phyloP scores from a whole-genome alignment of 805 yeast genomes.

The Saturnispora gosingensis region DNA sequence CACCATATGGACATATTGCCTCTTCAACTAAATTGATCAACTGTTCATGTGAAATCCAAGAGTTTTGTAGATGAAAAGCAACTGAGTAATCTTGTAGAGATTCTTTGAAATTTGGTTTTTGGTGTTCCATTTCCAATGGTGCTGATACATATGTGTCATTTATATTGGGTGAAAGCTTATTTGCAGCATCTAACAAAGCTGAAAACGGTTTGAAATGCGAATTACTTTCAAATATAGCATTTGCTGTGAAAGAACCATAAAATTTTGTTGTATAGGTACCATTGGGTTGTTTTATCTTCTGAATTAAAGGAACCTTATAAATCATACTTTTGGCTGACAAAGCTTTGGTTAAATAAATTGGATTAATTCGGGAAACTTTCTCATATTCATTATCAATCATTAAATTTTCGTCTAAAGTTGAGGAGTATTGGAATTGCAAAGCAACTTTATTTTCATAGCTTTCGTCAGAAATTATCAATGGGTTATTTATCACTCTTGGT shows the following conservation, averaged over 20 bases:
- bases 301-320: slow-evolving; percentile 1
- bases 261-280: not conserved
- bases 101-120: not conserved
- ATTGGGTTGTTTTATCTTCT: not conserved
- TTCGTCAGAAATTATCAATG: too few relatives aligned
- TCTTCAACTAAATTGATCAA: slow-evolving; percentile 1
- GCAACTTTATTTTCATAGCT: not conserved
- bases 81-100: not conserved
- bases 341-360: not conserved
- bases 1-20: slow-evolving; percentile 9
- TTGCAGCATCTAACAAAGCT: not conserved
- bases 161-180: not conserved
- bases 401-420: too few relatives aligned
- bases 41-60: not conserved
- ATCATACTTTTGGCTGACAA: not conserved
- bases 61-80: not conserved
- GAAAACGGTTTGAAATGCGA: not conserved
- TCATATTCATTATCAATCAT: not conserved
- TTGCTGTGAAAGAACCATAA: not conserved
- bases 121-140: not conserved
- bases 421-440: not conserved
- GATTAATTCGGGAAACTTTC: not conserved
- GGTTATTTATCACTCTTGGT: not conserved
- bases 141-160: not conserved
- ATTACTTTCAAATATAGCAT: slow-evolving; percentile 1